Conservation (phyloP, 2,329 filamentous ascomycete species). For the Neofusicoccum umdonicola region DNA sequence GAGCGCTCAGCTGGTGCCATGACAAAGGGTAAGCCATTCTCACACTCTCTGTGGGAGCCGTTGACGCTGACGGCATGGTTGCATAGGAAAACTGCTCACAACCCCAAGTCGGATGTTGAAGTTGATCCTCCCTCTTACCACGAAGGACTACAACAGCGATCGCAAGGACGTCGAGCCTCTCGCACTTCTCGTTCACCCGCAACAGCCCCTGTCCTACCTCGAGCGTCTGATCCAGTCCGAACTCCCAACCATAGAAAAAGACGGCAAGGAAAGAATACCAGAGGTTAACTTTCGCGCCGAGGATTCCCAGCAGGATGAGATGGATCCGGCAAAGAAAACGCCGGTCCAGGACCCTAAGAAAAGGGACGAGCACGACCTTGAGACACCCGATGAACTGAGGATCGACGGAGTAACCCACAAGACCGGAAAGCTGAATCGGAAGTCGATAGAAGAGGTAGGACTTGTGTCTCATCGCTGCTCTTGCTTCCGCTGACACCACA, state of each 20-base stretch:
- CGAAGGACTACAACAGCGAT: constrained; percentile 57
- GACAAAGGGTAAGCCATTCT: constrained; percentile 55
- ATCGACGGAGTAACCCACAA: constrained; percentile 50
- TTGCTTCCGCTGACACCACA: constrained; percentile 24
- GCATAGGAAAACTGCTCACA: constrained; percentile 71
- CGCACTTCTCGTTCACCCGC: constrained; percentile 80
- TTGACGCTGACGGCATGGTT: background rate
- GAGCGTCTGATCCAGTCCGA: constrained; percentile 87
- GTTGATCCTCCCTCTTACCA: constrained; percentile 72
- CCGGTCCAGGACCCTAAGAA: constrained; percentile 29
- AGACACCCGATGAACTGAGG: constrained; percentile 49
- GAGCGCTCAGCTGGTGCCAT: constrained; percentile 56
- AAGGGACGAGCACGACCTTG: constrained; percentile 35
- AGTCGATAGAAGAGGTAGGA: constrained; percentile 15
- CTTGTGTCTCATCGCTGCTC: background rate
- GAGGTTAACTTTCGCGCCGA: constrained; percentile 77
- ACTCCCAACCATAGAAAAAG: constrained; percentile 63
- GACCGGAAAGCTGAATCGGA: constrained; percentile 41
- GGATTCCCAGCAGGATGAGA: constrained; percentile 63
- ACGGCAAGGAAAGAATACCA: constrained; percentile 68
- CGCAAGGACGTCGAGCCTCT: constrained; percentile 77
- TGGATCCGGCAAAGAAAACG: constrained; percentile 30
- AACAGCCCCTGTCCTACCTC: constrained; percentile 87
- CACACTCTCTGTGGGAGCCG: background rate
- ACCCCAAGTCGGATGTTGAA: constrained; percentile 80